Evolutionary conservation across 2,329 filamentous ascomycete genomes (phyloP).

Genomic region (Madurella mycetomatis): DNA sequence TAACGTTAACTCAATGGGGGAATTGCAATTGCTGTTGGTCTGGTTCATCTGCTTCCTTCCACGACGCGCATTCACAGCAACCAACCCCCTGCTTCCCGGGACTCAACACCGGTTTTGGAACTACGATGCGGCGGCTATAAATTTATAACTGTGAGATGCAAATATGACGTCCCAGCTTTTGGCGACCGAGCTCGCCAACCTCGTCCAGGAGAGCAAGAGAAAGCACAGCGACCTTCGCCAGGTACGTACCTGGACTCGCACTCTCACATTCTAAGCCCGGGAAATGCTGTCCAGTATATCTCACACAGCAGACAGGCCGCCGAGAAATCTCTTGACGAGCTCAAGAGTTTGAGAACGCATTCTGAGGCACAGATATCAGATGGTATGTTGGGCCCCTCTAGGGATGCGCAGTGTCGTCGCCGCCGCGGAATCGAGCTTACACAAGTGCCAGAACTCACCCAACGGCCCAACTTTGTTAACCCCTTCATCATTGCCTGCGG

Average conservation of each 20-base stretch:
- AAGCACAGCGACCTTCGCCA: slow-evolving; percentile 87
- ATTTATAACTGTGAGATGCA: slow-evolving; percentile 19
- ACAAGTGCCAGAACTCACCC: slow-evolving; percentile 64
- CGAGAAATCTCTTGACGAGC: slow-evolving; percentile 86
- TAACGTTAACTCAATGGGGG: no score
- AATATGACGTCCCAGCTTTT: slow-evolving; percentile 90
- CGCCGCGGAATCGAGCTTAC: slow-evolving; percentile 1
- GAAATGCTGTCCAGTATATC: no score
- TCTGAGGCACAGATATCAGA: slow-evolving; percentile 73
- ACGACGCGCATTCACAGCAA: neutral
- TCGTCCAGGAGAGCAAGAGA: slow-evolving; percentile 92
- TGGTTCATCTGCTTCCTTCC: neutral
- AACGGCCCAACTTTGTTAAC: slow-evolving; percentile 78
- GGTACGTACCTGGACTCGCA: slow-evolving; percentile 43
- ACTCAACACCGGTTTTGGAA: neutral
- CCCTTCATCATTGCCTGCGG: slow-evolving; percentile 92
- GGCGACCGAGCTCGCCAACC: slow-evolving; percentile 78
- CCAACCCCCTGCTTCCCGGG: neutral
- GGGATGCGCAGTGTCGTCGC: neutral
- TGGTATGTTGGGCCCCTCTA: slow-evolving; percentile 44
- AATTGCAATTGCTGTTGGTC: neutral
- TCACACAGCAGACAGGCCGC: slow-evolving; percentile 59
- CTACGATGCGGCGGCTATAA: neutral
- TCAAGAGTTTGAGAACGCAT: slow-evolving; percentile 69
- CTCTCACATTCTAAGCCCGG: neutral